Evolutionary conservation across 2,329 filamentous ascomycete species (phyloP).

Genomic region (Clarireedia homoeocarpa): DNA sequence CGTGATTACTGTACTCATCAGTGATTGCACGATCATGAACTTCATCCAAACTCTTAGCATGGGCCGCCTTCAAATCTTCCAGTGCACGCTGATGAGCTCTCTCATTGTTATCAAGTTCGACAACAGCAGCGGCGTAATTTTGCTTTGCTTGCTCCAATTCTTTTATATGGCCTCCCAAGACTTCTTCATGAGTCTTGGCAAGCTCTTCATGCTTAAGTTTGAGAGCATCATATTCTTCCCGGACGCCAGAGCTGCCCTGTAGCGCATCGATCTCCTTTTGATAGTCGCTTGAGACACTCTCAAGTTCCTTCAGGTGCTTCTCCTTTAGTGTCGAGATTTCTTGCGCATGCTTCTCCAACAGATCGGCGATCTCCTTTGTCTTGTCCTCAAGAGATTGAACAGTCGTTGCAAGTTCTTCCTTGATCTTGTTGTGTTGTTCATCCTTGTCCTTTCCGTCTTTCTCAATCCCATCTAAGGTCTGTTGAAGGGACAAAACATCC

Average conservation of each 20-base stretch:
- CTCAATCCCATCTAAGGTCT: conserved; percentile 41
- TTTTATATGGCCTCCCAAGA: conserved; percentile 14
- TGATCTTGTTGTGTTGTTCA: conserved; percentile 24
- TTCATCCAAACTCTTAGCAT: conserved; percentile 50
- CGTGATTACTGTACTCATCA: conserved; percentile 40
- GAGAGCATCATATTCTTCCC: conserved; percentile 54
- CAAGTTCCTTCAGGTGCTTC: conserved; percentile 50
- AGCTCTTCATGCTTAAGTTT: conserved; percentile 47
- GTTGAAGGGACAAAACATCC: conserved; percentile 40
- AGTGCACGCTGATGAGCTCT: conserved; percentile 46
- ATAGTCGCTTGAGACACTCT: conserved; percentile 52
- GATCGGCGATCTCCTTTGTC: conserved; percentile 32
- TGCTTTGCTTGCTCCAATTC: conserved; percentile 23
- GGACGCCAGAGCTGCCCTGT: conserved; percentile 55
- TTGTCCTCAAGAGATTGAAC: conserved; percentile 26
- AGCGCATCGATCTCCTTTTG: conserved; percentile 58
- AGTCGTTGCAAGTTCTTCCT: conserved; percentile 24
- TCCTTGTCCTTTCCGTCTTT: conserved; percentile 32
- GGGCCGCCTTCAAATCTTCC: conserved; percentile 46
- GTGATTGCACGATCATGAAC: conserved; percentile 44
- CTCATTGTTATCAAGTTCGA: conserved; percentile 37
- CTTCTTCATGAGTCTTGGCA: conserved; percentile 28
- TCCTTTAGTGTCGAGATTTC: conserved; percentile 28
- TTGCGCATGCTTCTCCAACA: conserved; percentile 48
- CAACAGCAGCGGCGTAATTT: conserved; percentile 23